Conservation (phyloP, 2,329 filamentous ascomycete genomes). For the Diplodia sapinea region DNA sequence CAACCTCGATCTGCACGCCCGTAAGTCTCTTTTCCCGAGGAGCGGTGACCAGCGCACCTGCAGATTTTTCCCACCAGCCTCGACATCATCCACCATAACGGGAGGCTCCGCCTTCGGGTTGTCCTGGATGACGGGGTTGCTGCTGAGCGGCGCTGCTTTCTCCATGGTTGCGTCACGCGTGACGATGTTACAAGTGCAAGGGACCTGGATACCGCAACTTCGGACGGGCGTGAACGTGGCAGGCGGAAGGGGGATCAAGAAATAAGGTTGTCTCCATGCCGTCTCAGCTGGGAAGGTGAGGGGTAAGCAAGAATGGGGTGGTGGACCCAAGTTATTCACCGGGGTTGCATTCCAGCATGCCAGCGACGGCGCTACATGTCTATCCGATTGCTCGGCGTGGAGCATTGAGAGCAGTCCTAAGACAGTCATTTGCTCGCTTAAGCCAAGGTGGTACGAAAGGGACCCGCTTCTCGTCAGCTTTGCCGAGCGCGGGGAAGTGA, state of each 20-base stretch:
- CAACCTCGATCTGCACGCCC: constrained; percentile 10
- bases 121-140: constrained; percentile 26
- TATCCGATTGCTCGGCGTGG: constrained; percentile 3
- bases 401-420: background rate
- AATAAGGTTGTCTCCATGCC: constrained; percentile 9
- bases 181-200: constrained; percentile 7
- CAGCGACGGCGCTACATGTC: background rate
- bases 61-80: constrained; percentile 1
- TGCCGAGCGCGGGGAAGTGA: constrained; percentile 22
- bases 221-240: constrained; percentile 11
- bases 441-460: constrained; percentile 6
- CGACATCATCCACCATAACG: constrained; percentile 15
- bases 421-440: constrained; percentile 16
- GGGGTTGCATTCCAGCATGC: constrained; percentile 15
- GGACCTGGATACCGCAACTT: background rate
- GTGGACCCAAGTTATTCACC: background rate
- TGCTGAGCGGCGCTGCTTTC: constrained; percentile 18
- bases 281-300: constrained; percentile 2
- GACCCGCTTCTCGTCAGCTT: constrained; percentile 23
- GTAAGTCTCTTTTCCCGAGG: background rate
- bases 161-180: constrained; percentile 4
- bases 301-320: background rate
- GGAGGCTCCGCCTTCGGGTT: constrained; percentile 7
- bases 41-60: background rate
- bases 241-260: background rate